phyloP scores from a whole-genome alignment of 2,329 filamentous ascomycete genomes.

The Plectosphaerella cucumerina region DNA sequence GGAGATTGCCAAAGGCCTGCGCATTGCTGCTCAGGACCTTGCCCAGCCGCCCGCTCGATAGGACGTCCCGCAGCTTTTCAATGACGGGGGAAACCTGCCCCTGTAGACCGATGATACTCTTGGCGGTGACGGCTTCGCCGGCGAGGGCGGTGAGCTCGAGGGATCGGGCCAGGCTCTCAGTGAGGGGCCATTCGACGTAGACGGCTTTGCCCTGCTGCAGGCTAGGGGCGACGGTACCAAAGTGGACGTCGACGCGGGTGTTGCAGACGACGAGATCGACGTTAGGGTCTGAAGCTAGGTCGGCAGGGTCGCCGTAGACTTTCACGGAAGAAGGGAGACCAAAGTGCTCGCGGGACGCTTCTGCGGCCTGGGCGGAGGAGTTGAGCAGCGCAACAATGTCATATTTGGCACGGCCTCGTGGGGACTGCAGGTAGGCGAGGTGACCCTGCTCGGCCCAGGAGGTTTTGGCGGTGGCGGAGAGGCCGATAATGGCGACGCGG shows the following conservation, averaged over 20 bases:
- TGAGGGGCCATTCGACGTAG: conserved; percentile 57
- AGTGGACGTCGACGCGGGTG: conserved; percentile 51
- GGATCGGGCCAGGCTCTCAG: conserved; percentile 34
- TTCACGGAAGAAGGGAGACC: conserved; percentile 34
- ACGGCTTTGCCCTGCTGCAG: conserved; percentile 47
- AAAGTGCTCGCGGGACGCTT: conserved; percentile 37
- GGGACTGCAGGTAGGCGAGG: conserved; percentile 53
- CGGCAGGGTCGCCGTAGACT: conserved; percentile 45
- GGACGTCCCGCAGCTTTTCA: conserved; percentile 36
- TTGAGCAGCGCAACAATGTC: conserved; percentile 50
- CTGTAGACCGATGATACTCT: conserved; percentile 47
- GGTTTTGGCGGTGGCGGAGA: conserved; percentile 45
- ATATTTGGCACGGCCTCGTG: conserved; percentile 36
- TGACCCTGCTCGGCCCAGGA: conserved; percentile 54
- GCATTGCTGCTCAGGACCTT: conserved; percentile 48
- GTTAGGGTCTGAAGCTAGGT: conserved; percentile 41
- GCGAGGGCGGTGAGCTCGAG: conserved; percentile 34
- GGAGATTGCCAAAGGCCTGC: conserved; percentile 29
- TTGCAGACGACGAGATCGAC: conserved; percentile 52
- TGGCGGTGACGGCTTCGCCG: conserved; percentile 20
- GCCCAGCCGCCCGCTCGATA: conserved; percentile 43
- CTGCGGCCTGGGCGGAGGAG: conserved; percentile 38
- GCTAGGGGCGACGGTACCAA: conserved; percentile 37
- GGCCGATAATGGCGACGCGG: conserved; percentile 53
- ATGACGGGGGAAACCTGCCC: conserved; percentile 40